Conservation (phyloP, 495 filamentous ascomycete species). For the Penicillium salamii region DNA sequence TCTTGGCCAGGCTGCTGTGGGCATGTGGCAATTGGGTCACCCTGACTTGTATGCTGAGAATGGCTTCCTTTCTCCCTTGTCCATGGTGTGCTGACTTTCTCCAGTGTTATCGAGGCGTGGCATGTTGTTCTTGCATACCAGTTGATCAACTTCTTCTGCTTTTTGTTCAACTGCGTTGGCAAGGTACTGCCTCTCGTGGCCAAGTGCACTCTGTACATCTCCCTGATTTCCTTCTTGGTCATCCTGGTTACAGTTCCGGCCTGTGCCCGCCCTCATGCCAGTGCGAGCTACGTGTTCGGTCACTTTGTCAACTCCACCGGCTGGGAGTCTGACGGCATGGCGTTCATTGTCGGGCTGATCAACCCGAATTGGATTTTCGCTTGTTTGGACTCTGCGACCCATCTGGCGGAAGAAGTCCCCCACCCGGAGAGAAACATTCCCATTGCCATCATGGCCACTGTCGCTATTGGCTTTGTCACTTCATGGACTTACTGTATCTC, state of each 20-base stretch:
- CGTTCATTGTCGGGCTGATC: conserved; percentile 64
- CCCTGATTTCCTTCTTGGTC: conserved; percentile 51
- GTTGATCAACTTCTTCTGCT: conserved; percentile 53
- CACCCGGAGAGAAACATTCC: conserved; percentile 42
- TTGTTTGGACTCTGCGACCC: conserved; percentile 58
- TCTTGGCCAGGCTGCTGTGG: conserved; percentile 50
- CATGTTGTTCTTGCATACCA: conserved; percentile 53
- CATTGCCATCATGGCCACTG: conserved; percentile 56
- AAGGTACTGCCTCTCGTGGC: conserved; percentile 49
- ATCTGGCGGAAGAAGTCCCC: conserved; percentile 63
- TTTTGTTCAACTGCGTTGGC: conserved; percentile 59
- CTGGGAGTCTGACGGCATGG: conserved; percentile 56
- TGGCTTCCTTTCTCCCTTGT: not conserved
- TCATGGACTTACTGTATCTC: conserved; percentile 53
- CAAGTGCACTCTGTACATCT: conserved; percentile 48
- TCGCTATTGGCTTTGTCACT: conserved; percentile 58
- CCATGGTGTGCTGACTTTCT: conserved; percentile 9
- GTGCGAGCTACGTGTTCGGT: conserved; percentile 58
- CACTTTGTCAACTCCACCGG: conserved; percentile 62
- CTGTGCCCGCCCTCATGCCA: conserved; percentile 51
- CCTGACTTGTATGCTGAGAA: conserved; percentile 49
- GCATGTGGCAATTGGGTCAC: conserved; percentile 57
- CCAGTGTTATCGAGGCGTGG: conserved; percentile 52
- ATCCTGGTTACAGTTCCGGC: conserved; percentile 56
- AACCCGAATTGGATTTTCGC: conserved; percentile 62